These are phyloP conservation scores for Lantana camara DNA, from an alignment of 257 asterid genomes.

Conservation along the genomic window DNA sequence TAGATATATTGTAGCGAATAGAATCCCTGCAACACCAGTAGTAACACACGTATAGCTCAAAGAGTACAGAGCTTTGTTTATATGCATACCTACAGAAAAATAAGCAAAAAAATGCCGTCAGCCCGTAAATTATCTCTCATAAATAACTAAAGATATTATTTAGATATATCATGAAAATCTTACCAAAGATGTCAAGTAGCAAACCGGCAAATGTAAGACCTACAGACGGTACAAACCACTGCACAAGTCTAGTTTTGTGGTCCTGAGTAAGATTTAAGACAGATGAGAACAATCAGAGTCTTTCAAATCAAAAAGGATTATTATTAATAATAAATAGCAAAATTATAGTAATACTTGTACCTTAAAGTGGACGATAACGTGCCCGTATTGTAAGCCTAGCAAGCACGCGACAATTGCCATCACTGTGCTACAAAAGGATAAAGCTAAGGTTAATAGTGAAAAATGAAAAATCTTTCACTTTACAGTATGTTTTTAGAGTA, in stretches of 20 bases:
- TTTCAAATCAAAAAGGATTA: background rate
- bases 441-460: slow-evolving; percentile 27
- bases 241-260: slow-evolving; percentile 53
- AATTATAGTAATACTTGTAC: slow-evolving; percentile 27
- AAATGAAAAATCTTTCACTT: no score
- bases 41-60: slow-evolving; percentile 70
- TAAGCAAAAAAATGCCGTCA: slow-evolving; percentile 3
- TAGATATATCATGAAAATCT: slow-evolving; percentile 5
- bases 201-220: slow-evolving; percentile 44
- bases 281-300: slow-evolving; percentile 8
- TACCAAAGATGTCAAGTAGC: slow-evolving; percentile 50
- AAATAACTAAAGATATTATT: no score
- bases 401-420: slow-evolving; percentile 68
- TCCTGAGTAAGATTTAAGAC: slow-evolving; percentile 45
- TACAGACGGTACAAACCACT: slow-evolving; percentile 59
- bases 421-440: slow-evolving; percentile 53
- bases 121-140: background rate
- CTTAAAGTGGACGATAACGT: slow-evolving; percentile 64
- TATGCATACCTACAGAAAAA: slow-evolving; percentile 54
- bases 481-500: background rate
- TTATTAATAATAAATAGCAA: background rate
- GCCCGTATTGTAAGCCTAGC: slow-evolving; percentile 71
- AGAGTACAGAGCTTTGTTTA: slow-evolving; percentile 67
- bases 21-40: slow-evolving; percentile 63
- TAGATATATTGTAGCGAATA: slow-evolving; percentile 53